Conservation (phyloP, 2,329 filamentous ascomycete genomes). For the Alternaria angustiovoidea region DNA sequence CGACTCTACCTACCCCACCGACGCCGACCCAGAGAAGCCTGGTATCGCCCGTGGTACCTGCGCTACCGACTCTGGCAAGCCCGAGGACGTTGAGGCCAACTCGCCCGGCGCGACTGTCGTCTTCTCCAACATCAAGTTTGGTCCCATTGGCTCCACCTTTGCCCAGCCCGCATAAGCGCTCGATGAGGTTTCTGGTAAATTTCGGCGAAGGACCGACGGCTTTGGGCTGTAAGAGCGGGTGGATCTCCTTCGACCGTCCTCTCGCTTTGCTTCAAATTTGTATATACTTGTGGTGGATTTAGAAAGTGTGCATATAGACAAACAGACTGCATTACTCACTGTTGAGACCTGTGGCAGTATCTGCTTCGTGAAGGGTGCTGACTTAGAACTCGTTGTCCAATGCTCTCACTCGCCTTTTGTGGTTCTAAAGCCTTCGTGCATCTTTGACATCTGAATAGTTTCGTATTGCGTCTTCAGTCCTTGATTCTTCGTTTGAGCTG, state of each 20-base stretch:
- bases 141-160: conserved; percentile 52
- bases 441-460: too few species aligned
- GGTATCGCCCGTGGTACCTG: conserved; percentile 51
- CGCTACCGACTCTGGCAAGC: conserved; percentile 47
- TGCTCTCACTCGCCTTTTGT: too few species aligned
- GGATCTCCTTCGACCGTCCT: conserved; percentile 5
- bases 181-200: neutral
- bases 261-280: conserved; percentile 17
- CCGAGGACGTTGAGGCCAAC: conserved; percentile 49
- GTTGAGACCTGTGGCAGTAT: neutral
- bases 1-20: conserved; percentile 69
- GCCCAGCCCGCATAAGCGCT: conserved; percentile 38
- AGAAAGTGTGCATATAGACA: conserved; percentile 17
- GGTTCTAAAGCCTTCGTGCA: too few species aligned
- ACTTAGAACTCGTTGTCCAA: too few species aligned
- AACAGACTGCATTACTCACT: conserved; percentile 14
- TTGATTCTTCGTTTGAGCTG: neutral
- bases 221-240: neutral
- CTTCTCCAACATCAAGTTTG: conserved; percentile 54
- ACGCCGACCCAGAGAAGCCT: conserved; percentile 40
- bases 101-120: conserved; percentile 45
- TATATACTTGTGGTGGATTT: conserved; percentile 20
- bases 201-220: neutral
- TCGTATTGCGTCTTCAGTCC: neutral
- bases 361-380: too few species aligned